Evolutionary conservation across 148 eudicot species (phyloP).

Genomic region (Nepenthes gracilis): DNA sequence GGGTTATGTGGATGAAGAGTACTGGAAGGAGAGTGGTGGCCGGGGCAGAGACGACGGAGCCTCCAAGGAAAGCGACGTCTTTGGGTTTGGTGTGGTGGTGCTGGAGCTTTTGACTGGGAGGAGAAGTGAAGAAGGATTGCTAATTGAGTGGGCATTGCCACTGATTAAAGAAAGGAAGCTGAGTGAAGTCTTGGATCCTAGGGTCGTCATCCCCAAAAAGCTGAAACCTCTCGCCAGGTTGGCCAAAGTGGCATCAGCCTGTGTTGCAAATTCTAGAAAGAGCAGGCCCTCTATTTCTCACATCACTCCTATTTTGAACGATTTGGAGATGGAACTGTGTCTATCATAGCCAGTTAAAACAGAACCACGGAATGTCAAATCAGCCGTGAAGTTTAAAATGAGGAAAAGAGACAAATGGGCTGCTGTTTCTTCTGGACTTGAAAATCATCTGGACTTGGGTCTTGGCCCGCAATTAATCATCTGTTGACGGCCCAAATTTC

Average conservation of each 20-base stretch:
- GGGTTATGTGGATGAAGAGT: conserved; percentile 89
- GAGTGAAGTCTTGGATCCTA: conserved; percentile 61
- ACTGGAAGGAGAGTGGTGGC: conserved; percentile 29
- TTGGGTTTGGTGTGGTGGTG: conserved; percentile 78
- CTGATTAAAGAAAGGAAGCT: conserved; percentile 64
- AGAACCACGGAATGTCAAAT: too few species aligned
- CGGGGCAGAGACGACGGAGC: conserved; percentile 11
- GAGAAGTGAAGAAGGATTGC: conserved; percentile 45
- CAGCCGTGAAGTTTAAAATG: too few species aligned
- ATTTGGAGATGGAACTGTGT: conserved; percentile 29
- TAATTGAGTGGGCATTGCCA: conserved; percentile 78
- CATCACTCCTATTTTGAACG: conserved; percentile 53
- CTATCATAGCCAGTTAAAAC: not conserved
- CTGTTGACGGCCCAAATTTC: too few species aligned
- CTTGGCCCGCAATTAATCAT: too few species aligned
- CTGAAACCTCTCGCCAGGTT: conserved; percentile 50
- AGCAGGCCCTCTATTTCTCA: conserved; percentile 59
- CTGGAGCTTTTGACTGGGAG: conserved; percentile 81
- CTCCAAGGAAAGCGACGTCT: conserved; percentile 82
- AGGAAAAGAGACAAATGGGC: too few species aligned
- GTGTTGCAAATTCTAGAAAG: conserved; percentile 68
- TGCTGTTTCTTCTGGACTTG: too few species aligned
- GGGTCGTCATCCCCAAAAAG: conserved; percentile 38
- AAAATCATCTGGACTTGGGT: too few species aligned
- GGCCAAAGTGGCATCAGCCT: conserved; percentile 71